phyloP scores from a whole-genome alignment of 148 eudicot genomes.

The Rhododendron simsii region DNA sequence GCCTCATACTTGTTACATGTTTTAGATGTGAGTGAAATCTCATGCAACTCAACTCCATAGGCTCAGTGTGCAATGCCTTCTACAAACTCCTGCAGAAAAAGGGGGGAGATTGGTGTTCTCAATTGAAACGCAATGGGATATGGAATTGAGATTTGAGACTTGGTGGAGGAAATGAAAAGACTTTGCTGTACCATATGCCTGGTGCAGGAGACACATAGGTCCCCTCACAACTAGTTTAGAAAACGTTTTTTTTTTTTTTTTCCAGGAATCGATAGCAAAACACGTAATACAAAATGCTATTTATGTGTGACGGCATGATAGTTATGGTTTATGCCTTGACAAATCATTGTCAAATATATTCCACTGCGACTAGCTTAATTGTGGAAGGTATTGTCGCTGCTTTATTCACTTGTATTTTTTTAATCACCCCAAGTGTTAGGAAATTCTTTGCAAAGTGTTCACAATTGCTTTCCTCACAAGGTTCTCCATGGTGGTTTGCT shows the following conservation, averaged over 20 bases:
- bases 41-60: neutral
- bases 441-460: neutral
- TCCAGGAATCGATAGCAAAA: neutral
- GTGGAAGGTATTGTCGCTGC: neutral
- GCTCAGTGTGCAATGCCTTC: neutral
- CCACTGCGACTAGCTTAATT: neutral
- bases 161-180: neutral
- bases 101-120: neutral
- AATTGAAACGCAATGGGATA: neutral
- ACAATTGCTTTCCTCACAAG: neutral
- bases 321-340: neutral
- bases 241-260: neutral
- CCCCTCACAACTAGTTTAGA: neutral
- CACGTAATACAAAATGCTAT: neutral
- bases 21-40: neutral
- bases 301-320: neutral
- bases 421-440: neutral
- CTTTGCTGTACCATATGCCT: neutral
- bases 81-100: neutral
- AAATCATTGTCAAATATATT: neutral
- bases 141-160: neutral
- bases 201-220: neutral
- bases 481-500: neutral
- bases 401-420: neutral
- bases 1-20: neutral